Conservation (phyloP, 352 stramenopile species). For the Globisporangium orthogonon region DNA sequence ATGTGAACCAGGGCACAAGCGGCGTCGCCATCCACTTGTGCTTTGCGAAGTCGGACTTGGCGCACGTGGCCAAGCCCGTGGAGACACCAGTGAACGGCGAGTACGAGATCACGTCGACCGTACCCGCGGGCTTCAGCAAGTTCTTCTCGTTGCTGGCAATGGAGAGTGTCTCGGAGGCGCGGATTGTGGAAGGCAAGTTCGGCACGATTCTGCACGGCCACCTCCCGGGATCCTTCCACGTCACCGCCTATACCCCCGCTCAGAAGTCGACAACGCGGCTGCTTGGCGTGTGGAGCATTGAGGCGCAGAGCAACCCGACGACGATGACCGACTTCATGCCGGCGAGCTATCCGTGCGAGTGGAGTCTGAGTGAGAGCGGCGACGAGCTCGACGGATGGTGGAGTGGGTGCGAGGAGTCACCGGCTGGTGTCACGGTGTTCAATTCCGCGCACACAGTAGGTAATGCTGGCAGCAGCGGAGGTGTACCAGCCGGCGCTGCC, state of each 20-base stretch:
- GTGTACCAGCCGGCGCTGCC: background rate
- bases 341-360: constrained; percentile 62
- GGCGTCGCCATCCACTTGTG: constrained; percentile 75
- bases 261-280: constrained; percentile 28
- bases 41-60: constrained; percentile 49
- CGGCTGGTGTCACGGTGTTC: background rate
- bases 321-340: constrained; percentile 61
- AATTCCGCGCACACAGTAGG: constrained; percentile 9
- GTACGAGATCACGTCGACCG: constrained; percentile 55
- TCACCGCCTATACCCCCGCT: constrained; percentile 33
- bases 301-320: constrained; percentile 28
- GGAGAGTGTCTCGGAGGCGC: constrained; percentile 35
- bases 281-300: constrained; percentile 58
- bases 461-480: constrained; percentile 1
- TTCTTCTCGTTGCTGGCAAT: constrained; percentile 63
- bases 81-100: constrained; percentile 69
- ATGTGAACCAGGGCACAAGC: constrained; percentile 73
- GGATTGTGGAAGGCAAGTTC: constrained; percentile 65
- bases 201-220: constrained; percentile 63
- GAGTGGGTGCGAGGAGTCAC: constrained; percentile 37
- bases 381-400: constrained; percentile 76
- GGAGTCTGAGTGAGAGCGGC: constrained; percentile 37
- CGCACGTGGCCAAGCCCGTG: constrained; percentile 47
- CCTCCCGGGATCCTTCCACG: constrained; percentile 49
- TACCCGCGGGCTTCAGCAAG: constrained; percentile 7